Evolutionary conservation across 805 yeast species (phyloP), one percentile per base, ranked within the genome.

Genomic region (Candida gorgasii): DNA sequence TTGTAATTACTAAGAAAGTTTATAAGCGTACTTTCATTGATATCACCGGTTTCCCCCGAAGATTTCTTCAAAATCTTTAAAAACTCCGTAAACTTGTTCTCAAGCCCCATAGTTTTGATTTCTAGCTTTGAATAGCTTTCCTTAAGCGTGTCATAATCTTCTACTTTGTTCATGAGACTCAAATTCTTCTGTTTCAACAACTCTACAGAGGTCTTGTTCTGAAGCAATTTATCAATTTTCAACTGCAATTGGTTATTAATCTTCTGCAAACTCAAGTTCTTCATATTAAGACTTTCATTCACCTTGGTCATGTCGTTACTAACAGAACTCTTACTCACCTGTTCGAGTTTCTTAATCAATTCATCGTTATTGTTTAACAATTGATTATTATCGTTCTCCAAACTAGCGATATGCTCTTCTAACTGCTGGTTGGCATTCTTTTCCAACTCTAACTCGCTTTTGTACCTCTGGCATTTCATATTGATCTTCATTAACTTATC

Each of bases 101-200:
- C 69, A 37, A 81, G 57, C 19, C 69, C 66, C 5, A 77, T 57
- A 37, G 77, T 66, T 52, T 79, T 78, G 20, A 80, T 54, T 49
- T 79, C 79, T 18, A 79, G 53, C 4, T 73, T 72, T 27, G 76
- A 72, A 13, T 67, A 65, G 33, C 71, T 68, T 31, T 68, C 70
- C 45, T 79, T 75, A 3, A 76, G 50, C 1, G 55, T 58, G 20
- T 75, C 76, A 34, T 75, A 54, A 8, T 53, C 49, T 2, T 52
- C 43, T 14, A 80, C 34, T 45, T 72, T 73, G 14, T 64, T 59
- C 16, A 59, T 54, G 24, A 82, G 56, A 0, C 73, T 51, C 0
- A 55, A 47, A 42, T 78, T 80, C 46, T 83, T 84, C 47, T 78
- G 83, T 49, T 73, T 77, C 24, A 83, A 60, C 8, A 83, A 53